Evolutionary conservation across 2,329 filamentous ascomycete genomes (phyloP).

Genomic region (Colletotrichum destructivum): DNA sequence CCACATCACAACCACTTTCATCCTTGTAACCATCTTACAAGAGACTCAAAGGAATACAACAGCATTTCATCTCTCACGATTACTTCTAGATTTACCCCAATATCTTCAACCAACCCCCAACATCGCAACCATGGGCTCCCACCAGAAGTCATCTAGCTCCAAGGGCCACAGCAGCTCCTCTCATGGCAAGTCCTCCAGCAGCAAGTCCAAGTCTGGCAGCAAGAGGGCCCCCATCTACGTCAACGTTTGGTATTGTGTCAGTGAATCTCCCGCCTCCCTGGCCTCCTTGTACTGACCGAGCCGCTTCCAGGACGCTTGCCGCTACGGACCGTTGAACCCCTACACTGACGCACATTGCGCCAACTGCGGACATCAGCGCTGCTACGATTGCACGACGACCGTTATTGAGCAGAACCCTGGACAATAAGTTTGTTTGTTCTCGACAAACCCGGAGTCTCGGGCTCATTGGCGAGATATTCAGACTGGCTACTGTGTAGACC

Average conservation of each 20-base stretch:
- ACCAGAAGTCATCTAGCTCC: neutral
- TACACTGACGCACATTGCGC: neutral
- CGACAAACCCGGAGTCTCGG: too few relatives aligned
- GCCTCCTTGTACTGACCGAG: neutral
- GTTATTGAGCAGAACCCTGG: neutral
- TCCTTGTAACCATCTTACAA: neutral
- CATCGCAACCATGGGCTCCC: neutral
- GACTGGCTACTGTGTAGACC: neutral
- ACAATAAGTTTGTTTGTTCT: neutral
- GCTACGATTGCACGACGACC: neutral
- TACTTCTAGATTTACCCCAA: too few relatives aligned
- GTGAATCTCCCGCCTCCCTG: neutral
- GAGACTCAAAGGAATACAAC: neutral
- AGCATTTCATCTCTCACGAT: too few relatives aligned
- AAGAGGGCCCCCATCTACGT: neutral
- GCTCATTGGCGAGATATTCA: too few relatives aligned
- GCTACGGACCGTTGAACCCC: neutral
- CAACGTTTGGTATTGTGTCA: slow-evolving; percentile 25
- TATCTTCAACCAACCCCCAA: neutral
- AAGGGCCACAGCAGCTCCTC: slow-evolving; percentile 1
- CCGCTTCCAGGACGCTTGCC: slow-evolving; percentile 5
- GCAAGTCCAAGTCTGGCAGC: neutral
- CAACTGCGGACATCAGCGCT: slow-evolving; percentile 15
- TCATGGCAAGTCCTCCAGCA: slow-evolving; percentile 6
- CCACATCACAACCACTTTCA: neutral